A percentile compares a stretch with the other conserved stretches of the same genome.
phyloP scores from a whole-genome alignment of 192 early-diverging fungal genomes.

The Coemansia sp. region DNA sequence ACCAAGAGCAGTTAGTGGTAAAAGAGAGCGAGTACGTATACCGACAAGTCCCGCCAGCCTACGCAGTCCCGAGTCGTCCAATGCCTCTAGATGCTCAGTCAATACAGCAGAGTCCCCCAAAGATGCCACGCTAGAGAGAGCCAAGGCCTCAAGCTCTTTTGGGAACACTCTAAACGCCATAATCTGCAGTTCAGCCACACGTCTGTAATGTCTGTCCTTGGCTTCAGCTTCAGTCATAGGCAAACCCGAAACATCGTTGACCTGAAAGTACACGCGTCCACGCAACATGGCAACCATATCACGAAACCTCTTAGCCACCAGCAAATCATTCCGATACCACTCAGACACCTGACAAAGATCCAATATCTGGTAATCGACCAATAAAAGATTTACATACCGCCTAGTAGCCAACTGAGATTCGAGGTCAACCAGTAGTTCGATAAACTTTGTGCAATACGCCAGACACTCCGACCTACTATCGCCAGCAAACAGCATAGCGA shows the following conservation, averaged over 20 bases:
- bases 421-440: constrained; percentile 89
- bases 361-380: constrained; percentile 80
- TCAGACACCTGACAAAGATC: constrained; percentile 31
- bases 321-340: background rate
- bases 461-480: constrained; percentile 16
- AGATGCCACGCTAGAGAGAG: constrained; percentile 69
- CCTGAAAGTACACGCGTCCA: constrained; percentile 63
- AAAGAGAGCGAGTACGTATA: constrained; percentile 61
- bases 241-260: constrained; percentile 79
- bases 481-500: constrained; percentile 23
- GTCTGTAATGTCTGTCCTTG: constrained; percentile 63
- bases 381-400: constrained; percentile 78
- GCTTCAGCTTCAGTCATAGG: constrained; percentile 70
- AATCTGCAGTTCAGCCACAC: constrained; percentile 70
- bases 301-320: constrained; percentile 56
- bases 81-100: constrained; percentile 59
- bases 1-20: constrained; percentile 9
- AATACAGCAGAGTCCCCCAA: constrained; percentile 59
- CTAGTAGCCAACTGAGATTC: constrained; percentile 90
- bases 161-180: constrained; percentile 73
- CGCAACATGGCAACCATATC: constrained; percentile 72
- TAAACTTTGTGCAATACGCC: constrained; percentile 67
- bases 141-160: constrained; percentile 70
- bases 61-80: constrained; percentile 54
- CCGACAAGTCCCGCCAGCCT: constrained; percentile 64